Conservation (phyloP, 2,329 filamentous ascomycete genomes). For the Talaromyces sp. region DNA sequence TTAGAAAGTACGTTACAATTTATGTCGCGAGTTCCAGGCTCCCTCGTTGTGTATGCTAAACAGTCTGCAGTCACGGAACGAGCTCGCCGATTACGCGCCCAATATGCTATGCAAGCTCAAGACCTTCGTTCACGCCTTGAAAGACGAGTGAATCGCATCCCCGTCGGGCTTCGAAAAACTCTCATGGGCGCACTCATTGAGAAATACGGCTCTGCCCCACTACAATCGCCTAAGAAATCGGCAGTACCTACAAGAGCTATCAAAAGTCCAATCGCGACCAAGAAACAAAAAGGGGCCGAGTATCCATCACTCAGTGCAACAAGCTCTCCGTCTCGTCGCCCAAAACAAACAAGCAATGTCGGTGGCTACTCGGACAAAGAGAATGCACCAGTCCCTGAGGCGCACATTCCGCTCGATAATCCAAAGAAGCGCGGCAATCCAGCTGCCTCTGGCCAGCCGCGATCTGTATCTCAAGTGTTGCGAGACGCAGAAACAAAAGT, state of each 20-base stretch:
- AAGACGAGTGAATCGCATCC: slow-evolving; percentile 89
- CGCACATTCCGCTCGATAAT: slow-evolving; percentile 56
- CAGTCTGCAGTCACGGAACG: slow-evolving; percentile 70
- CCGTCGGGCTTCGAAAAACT: slow-evolving; percentile 69
- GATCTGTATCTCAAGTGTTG: slow-evolving; percentile 43
- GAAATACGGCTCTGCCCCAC: slow-evolving; percentile 40
- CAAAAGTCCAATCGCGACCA: slow-evolving; percentile 24
- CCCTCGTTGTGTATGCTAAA: slow-evolving; percentile 2
- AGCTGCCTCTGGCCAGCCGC: slow-evolving; percentile 38
- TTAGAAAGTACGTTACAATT: slow-evolving; percentile 66
- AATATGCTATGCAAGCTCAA: slow-evolving; percentile 84
- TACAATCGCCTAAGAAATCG: slow-evolving; percentile 32
- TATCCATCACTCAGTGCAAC: slow-evolving; percentile 28
- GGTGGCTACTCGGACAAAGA: slow-evolving; percentile 70
- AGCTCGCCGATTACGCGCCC: slow-evolving; percentile 79
- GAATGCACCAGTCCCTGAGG: slow-evolving; percentile 52
- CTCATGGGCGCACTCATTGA: slow-evolving; percentile 78
- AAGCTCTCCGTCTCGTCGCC: slow-evolving; percentile 30
- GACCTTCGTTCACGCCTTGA: slow-evolving; percentile 82
- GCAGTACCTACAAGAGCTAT: slow-evolving; percentile 30
- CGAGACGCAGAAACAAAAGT: slow-evolving; percentile 56
- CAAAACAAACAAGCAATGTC: slow-evolving; percentile 53
- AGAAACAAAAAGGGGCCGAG: slow-evolving; percentile 30
- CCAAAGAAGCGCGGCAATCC: slow-evolving; percentile 64
- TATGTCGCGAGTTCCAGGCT: neutral